These are phyloP conservation scores for Hymenochaete sp. DNA, from an alignment of 1,284 basidiomycete species.

Conservation along the genomic window DNA sequence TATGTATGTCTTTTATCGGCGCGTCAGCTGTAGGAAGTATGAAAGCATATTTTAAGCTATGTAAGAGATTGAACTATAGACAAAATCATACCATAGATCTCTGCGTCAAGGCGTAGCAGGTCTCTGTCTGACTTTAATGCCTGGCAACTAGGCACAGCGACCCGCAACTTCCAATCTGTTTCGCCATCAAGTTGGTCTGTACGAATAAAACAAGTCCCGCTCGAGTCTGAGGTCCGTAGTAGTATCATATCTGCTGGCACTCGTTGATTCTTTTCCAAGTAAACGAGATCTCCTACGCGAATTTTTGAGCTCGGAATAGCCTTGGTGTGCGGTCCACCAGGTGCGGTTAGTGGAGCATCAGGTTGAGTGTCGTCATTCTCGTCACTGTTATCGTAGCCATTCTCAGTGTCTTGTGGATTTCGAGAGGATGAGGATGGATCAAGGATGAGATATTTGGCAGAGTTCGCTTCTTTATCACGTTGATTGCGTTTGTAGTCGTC, in stretches of 20 bases:
- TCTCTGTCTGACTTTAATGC: constrained; percentile 58
- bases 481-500: constrained; percentile 94
- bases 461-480: constrained; percentile 92
- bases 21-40: constrained; percentile 59
- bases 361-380: constrained; percentile 19
- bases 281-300: constrained; percentile 85
- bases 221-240: constrained; percentile 76
- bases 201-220: constrained; percentile 93
- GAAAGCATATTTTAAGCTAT: background rate
- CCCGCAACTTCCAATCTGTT: constrained; percentile 97
- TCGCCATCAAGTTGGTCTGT: constrained; percentile 99
- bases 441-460: constrained; percentile 81
- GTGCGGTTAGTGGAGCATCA: constrained; percentile 19
- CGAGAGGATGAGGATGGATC: constrained; percentile 37
- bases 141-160: constrained; percentile 83
- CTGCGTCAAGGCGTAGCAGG: constrained; percentile 68
- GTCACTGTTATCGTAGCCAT: constrained; percentile 18
- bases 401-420: constrained; percentile 26
- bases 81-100: constrained; percentile 62
- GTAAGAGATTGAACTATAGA: background rate
- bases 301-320: constrained; percentile 84
- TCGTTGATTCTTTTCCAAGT: constrained; percentile 94
- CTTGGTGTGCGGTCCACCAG: constrained; percentile 48
- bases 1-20: constrained; percentile 95
- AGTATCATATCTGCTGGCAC: constrained; percentile 94